Evolutionary conservation across 1,139 yeast genomes (phyloP).

Genomic region (Zygotorulaspora mrakii): DNA sequence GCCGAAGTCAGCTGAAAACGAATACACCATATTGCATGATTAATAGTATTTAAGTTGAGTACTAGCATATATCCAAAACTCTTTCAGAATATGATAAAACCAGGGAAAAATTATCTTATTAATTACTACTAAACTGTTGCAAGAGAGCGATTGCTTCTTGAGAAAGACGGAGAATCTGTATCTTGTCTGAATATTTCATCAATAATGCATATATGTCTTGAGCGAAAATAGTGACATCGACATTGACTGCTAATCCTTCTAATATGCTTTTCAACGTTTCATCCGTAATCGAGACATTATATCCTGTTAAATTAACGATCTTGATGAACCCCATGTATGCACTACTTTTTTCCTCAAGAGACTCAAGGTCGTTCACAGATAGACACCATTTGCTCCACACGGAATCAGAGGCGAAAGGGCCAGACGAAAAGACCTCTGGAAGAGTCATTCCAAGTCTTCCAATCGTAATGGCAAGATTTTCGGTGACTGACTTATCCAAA

Average conservation of each 20-base stretch:
- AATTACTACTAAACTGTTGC: slow-evolving; percentile 16
- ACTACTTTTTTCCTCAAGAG: slow-evolving; percentile 36
- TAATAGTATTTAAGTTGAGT: no score
- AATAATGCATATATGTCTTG: slow-evolving; percentile 29
- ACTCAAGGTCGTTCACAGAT: slow-evolving; percentile 27
- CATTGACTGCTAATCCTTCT: slow-evolving; percentile 28
- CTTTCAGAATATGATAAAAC: no score
- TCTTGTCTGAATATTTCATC: slow-evolving; percentile 22
- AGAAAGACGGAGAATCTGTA: slow-evolving; percentile 23
- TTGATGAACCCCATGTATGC: slow-evolving; percentile 36
- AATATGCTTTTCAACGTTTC: slow-evolving; percentile 27
- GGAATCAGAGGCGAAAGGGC: slow-evolving; percentile 29
- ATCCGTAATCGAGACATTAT: slow-evolving; percentile 19
- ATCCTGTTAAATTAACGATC: slow-evolving; percentile 28
- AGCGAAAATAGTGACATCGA: slow-evolving; percentile 29
- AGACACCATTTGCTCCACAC: slow-evolving; percentile 33
- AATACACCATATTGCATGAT: background rate
- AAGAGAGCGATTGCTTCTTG: slow-evolving; percentile 27
- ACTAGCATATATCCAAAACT: no score
- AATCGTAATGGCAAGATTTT: slow-evolving; percentile 86
- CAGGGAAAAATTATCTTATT: no score
- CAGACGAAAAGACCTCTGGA: slow-evolving; percentile 56
- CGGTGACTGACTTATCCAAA: slow-evolving; percentile 53
- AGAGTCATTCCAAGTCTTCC: slow-evolving; percentile 79
- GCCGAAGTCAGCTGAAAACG: background rate